These are phyloP conservation scores for Stevia rebaudiana DNA, from an alignment of 140 eudicot species.

Conservation along the genomic window DNA sequence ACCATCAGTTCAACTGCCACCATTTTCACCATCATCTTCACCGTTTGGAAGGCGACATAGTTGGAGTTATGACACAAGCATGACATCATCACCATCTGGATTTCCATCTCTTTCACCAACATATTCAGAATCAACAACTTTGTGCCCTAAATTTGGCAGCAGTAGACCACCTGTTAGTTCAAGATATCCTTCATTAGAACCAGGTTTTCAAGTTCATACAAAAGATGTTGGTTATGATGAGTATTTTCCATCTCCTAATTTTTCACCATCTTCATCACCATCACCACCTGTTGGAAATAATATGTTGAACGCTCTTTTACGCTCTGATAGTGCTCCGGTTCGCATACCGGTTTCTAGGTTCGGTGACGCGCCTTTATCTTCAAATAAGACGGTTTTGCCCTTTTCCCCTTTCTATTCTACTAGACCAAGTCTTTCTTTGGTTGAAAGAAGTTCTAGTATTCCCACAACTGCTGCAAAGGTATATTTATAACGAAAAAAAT, in stretches of 20 bases:
- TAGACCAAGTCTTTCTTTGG: slow-evolving; percentile 36
- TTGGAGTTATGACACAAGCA: slow-evolving; percentile 64
- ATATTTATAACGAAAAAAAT: slow-evolving; percentile 9
- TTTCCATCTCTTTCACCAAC: slow-evolving; percentile 79
- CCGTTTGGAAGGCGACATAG: slow-evolving; percentile 83
- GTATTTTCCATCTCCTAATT: slow-evolving; percentile 56
- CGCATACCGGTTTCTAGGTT: slow-evolving; percentile 52
- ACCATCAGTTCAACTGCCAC: slow-evolving; percentile 55
- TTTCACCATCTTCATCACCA: slow-evolving; percentile 69
- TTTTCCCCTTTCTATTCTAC: slow-evolving; percentile 50
- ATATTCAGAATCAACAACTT: slow-evolving; percentile 59
- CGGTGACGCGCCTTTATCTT: slow-evolving; percentile 32
- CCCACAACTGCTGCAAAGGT: slow-evolving; percentile 60
- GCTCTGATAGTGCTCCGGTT: slow-evolving; percentile 79
- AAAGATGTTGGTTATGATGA: slow-evolving; percentile 59
- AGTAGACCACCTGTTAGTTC: slow-evolving; percentile 53
- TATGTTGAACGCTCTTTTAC: slow-evolving; percentile 42
- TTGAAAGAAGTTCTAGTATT: slow-evolving; percentile 38
- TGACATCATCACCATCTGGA: slow-evolving; percentile 53
- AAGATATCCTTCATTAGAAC: slow-evolving; percentile 43
- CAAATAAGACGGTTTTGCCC: slow-evolving; percentile 40
- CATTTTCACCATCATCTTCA: slow-evolving; percentile 51
- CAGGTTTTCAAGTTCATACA: slow-evolving; percentile 38
- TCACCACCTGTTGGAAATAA: slow-evolving; percentile 66
- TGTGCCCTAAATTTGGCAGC: slow-evolving; percentile 36